Conservation (phyloP, 78 protist species). For the Corallochytrium limacisporum region DNA sequence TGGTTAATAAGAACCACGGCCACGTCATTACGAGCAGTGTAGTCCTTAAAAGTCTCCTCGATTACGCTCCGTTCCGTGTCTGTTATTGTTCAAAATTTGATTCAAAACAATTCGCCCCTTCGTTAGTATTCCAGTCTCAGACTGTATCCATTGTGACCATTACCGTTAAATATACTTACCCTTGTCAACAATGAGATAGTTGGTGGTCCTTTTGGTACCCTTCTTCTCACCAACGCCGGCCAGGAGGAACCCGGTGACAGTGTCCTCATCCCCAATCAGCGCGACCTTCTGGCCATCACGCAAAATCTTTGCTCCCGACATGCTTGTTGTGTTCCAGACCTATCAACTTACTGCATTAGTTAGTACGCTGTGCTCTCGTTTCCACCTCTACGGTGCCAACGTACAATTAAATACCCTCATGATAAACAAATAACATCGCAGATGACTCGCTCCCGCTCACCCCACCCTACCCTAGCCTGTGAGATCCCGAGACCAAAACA, state of each 20-base stretch:
- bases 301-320: too few relatives aligned
- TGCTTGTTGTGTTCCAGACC: too few relatives aligned
- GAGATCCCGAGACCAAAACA: too few relatives aligned
- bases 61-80: slow-evolving; percentile 37
- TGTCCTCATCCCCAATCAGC: too few relatives aligned
- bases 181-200: slow-evolving; percentile 52
- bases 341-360: too few relatives aligned
- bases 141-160: not conserved
- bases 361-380: too few relatives aligned
- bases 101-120: not conserved
- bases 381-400: too few relatives aligned
- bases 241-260: slow-evolving; percentile 73
- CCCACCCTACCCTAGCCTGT: too few relatives aligned
- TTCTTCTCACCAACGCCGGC: slow-evolving; percentile 67
- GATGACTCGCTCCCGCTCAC: too few relatives aligned
- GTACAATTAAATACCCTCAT: too few relatives aligned
- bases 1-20: slow-evolving; percentile 65
- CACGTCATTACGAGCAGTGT: slow-evolving; percentile 48
- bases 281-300: too few relatives aligned
- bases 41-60: slow-evolving; percentile 54
- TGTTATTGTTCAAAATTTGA: not conserved
- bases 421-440: too few relatives aligned
- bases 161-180: slow-evolving; percentile 21
- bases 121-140: not conserved
- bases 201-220: slow-evolving; percentile 40